These are phyloP conservation scores for Alternaria incomplexa DNA, from an alignment of 2,329 filamentous ascomycete genomes.

Conservation along the genomic window DNA sequence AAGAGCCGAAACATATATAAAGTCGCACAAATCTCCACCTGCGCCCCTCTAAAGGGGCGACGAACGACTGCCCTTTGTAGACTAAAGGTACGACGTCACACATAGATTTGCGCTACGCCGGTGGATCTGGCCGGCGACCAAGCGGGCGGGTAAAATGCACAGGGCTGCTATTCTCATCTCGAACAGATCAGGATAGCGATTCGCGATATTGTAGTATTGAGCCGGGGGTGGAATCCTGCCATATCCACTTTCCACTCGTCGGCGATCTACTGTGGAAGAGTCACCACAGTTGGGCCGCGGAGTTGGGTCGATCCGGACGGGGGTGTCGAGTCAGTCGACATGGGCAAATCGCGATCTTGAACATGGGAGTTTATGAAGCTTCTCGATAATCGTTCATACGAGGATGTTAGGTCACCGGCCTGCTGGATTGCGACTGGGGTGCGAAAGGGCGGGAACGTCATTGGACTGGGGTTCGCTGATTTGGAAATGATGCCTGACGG, in stretches of 20 bases:
- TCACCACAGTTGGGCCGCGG: constrained; percentile 4
- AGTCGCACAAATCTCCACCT: constrained; percentile 6
- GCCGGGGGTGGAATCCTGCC: constrained; percentile 1
- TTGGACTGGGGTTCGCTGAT: background rate
- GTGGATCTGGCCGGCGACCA: constrained; percentile 9
- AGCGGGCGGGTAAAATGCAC: background rate
- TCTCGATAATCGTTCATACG: background rate
- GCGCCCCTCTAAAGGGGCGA: background rate
- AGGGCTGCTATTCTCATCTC: constrained; percentile 2
- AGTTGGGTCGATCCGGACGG: constrained; percentile 9
- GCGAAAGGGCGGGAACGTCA: background rate
- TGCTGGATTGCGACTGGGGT: background rate
- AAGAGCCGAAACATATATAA: background rate
- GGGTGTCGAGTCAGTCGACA: constrained; percentile 7
- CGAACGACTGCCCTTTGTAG: background rate
- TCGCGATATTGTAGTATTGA: background rate
- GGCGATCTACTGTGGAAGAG: constrained; percentile 5
- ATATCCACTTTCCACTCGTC: background rate
- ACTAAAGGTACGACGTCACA: constrained; percentile 4
- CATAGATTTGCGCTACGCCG: constrained; percentile 5
- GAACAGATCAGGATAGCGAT: background rate
- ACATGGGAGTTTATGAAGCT: background rate
- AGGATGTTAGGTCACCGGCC: background rate
- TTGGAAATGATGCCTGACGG: constrained; percentile 10
- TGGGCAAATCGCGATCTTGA: background rate